Base-by-base conservation (phyloP, 495 filamentous ascomycete genomes). In the Haplographium delicatum region DNA sequence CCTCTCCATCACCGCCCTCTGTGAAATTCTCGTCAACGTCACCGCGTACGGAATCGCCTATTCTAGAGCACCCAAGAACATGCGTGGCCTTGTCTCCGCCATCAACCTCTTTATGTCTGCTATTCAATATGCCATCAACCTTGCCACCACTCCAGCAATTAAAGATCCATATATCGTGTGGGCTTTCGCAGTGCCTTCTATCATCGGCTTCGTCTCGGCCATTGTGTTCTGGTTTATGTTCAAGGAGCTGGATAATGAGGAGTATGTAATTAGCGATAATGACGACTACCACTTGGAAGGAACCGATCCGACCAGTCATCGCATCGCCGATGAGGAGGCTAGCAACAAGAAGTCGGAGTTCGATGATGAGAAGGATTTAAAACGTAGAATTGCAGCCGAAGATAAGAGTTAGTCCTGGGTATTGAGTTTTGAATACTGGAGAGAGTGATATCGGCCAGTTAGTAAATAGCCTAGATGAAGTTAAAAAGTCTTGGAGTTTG, bases 41-140 rank as follows among this genome's bases (percentile, higher is more conserved):
- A 85, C 84, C 1, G 79, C 75, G 1, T 80, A 85, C 54, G 83
- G 83, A 58, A 78, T 86, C 53, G 84, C 83, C 11, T 89, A 84
- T 66, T 77, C 83, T 9, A 78, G 81, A 18, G 75, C 84, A 0
- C 84, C 85, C 4, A 68, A 75, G 30, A 76, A 72, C 56, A 89
- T 88, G 85, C 78, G 80, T 53, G 74, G 73, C 9, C 70, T 86
- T 27, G 78, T 87, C 24, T 69, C 76, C 60, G 71, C 75, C 7
- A 57, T 86, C 43, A 83, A 76, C 60, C 66, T 83, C 16, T 70
- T 81, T 54, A 76, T 71, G 48, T 72, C 59, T 35, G 76, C 73
- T 20, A 65, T 84, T 43, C 75, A 72, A 30, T 80, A 74, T 23
- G 79, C 79, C 24, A 62, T 82, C 10, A 75, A 74, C 8, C 72